phyloP scores from a whole-genome alignment of 176 grass and related monocot species.

The Carex pumila region DNA sequence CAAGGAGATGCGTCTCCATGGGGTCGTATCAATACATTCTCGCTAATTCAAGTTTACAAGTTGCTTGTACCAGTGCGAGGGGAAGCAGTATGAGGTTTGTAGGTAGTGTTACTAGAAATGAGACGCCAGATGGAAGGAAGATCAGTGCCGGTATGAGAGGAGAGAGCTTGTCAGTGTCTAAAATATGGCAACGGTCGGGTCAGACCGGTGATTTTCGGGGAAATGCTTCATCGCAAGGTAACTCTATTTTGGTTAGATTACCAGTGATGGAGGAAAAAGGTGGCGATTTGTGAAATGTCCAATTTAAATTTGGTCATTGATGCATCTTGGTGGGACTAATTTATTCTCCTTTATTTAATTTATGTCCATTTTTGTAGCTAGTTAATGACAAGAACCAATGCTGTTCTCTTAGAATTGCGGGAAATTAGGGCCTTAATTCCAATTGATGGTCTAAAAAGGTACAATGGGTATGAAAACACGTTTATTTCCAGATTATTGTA shows the following conservation, averaged over 20 bases:
- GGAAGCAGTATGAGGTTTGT: conserved; percentile 30
- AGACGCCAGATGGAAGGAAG: conserved; percentile 56
- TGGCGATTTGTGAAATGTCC: neutral
- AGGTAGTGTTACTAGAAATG: conserved; percentile 19
- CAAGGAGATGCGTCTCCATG: conserved; percentile 89
- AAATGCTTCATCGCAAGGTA: conserved; percentile 39
- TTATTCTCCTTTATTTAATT: conserved; percentile 11
- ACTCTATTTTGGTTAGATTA: conserved; percentile 38
- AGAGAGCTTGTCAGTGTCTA: conserved; percentile 86
- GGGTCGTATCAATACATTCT: conserved; percentile 88
- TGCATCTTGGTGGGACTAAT: conserved; percentile 14
- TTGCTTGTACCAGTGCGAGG: conserved; percentile 34
- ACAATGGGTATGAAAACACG: neutral
- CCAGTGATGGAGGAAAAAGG: conserved; percentile 53
- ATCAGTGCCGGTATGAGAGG: conserved; percentile 57
- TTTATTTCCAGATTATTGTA: neutral
- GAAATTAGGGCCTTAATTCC: neutral
- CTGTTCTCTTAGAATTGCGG: neutral
- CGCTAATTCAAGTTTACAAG: conserved; percentile 53
- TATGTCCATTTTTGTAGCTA: neutral
- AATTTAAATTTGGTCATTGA: neutral
- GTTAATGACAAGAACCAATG: neutral
- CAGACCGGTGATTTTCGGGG: conserved; percentile 50
- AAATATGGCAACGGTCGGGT: conserved; percentile 89
- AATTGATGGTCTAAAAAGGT: neutral